These are phyloP conservation scores for Aspergillus sp. DNA, from an alignment of 2,329 filamentous ascomycete species.

Conservation along the genomic window DNA sequence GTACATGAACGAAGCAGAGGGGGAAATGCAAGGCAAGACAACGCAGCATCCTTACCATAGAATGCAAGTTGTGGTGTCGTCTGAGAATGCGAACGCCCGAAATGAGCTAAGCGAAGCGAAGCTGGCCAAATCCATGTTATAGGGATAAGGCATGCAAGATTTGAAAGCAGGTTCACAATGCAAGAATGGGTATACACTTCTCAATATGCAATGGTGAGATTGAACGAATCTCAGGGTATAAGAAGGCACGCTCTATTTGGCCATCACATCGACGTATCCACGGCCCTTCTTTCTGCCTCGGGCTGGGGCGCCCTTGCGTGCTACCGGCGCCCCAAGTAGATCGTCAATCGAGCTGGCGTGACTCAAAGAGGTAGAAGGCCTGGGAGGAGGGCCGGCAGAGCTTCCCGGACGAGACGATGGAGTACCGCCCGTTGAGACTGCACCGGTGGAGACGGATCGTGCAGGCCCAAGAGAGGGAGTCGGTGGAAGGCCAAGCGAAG, in stretches of 20 bases:
- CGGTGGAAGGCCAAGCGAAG: constrained; percentile 35
- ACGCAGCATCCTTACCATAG: background rate
- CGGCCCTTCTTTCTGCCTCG: constrained; percentile 81
- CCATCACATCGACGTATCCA: constrained; percentile 92
- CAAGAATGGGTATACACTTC: constrained; percentile 13
- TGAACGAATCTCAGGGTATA: background rate
- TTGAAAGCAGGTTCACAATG: constrained; percentile 7
- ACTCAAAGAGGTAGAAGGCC: constrained; percentile 81
- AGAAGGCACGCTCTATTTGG: constrained; percentile 52
- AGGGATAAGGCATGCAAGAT: constrained; percentile 6
- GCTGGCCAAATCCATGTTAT: background rate
- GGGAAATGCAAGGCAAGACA: constrained; percentile 7
- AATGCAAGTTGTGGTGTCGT: background rate
- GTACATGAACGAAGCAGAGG: constrained; percentile 14
- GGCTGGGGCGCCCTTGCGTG: constrained; percentile 66
- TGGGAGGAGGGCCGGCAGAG: constrained; percentile 56
- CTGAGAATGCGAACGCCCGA: constrained; percentile 9
- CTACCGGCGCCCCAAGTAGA: constrained; percentile 74
- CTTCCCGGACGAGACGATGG: constrained; percentile 42
- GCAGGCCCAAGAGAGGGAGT: constrained; percentile 32
- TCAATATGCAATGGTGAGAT: constrained; percentile 8
- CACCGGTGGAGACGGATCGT: constrained; percentile 44
- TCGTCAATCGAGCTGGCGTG: constrained; percentile 96
- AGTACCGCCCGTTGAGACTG: constrained; percentile 36
- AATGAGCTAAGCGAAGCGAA: background rate